Evolutionary conservation across 176 grass and related monocot species (phyloP).

Genomic region (Paspalum vaginatum): DNA sequence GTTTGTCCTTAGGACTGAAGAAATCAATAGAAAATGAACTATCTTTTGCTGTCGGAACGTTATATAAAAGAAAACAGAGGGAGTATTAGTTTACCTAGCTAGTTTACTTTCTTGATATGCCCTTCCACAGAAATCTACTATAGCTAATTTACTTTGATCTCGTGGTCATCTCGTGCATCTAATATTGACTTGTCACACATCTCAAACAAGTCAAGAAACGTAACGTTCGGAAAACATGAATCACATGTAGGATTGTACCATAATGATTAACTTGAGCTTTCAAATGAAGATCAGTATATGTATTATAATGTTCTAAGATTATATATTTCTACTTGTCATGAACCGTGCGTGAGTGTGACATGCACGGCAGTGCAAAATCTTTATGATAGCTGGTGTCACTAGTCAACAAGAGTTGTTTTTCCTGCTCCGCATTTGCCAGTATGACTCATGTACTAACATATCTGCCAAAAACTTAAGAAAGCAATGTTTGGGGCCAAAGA

Average conservation of each 20-base stretch:
- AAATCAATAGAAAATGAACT: no score
- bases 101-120: conserved; percentile 14
- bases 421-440: not conserved
- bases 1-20: no score
- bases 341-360: not conserved
- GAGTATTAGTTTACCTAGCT: not conserved
- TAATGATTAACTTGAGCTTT: not conserved
- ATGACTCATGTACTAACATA: not conserved
- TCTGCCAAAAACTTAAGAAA: not conserved
- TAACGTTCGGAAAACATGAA: conserved; percentile 43
- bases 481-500: not conserved
- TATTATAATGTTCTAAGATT: not conserved
- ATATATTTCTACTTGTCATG: conserved; percentile 7
- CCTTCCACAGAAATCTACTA: not conserved
- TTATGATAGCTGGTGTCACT: not conserved
- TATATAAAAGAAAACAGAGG: no score
- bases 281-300: not conserved
- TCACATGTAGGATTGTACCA: conserved; percentile 23
- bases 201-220: conserved; percentile 18
- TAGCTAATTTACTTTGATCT: conserved; percentile 16
- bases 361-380: not conserved
- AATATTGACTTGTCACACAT: conserved; percentile 23
- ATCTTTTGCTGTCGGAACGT: no score
- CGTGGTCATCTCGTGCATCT: not conserved
- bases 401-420: not conserved